Percentiles rank a stretch among this genome's conserved stretches.
These are phyloP conservation scores for Citrus glauca DNA, from an alignment of 345 rosid species.

Conservation along the genomic window DNA sequence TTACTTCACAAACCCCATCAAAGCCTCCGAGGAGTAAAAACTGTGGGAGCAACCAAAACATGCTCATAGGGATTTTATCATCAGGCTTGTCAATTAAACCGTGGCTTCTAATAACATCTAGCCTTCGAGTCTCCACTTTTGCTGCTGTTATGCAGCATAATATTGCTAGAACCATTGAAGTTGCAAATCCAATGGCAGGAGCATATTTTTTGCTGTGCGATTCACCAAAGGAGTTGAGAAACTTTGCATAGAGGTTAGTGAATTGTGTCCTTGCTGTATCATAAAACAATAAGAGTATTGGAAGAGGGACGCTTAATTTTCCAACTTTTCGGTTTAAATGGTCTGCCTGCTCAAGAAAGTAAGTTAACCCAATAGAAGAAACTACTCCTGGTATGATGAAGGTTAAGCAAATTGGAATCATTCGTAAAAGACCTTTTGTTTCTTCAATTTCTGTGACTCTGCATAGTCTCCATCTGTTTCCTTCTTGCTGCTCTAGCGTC, in stretches of 20 bases:
- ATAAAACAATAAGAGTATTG: slow-evolving; percentile 27
- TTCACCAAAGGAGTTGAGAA: background rate
- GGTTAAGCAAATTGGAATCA: slow-evolving; percentile 26
- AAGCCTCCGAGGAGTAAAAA: slow-evolving; percentile 28
- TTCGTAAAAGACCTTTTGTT: slow-evolving; percentile 24
- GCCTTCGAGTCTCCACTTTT: slow-evolving; percentile 30
- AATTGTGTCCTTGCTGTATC: slow-evolving; percentile 8
- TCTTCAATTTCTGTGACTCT: slow-evolving; percentile 39
- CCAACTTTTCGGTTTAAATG: slow-evolving; percentile 25
- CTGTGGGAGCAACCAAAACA: slow-evolving; percentile 39
- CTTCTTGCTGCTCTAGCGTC: slow-evolving; percentile 22
- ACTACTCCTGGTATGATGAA: slow-evolving; percentile 32
- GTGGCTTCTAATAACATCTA: slow-evolving; percentile 14
- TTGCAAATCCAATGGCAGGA: slow-evolving; percentile 27
- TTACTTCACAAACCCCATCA: slow-evolving; percentile 26
- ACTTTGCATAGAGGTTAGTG: background rate
- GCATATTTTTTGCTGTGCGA: background rate
- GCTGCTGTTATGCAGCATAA: slow-evolving; percentile 35
- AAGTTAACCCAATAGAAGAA: slow-evolving; percentile 31
- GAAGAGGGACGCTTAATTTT: slow-evolving; percentile 25
- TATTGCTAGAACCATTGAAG: slow-evolving; percentile 31
- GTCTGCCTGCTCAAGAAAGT: slow-evolving; percentile 38
- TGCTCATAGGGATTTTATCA: slow-evolving; percentile 29
- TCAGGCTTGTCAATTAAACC: slow-evolving; percentile 13
- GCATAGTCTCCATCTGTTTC: slow-evolving; percentile 42